phyloP scores from a whole-genome alignment of 179 eudicot genomes.

The Nepenthes alata region DNA sequence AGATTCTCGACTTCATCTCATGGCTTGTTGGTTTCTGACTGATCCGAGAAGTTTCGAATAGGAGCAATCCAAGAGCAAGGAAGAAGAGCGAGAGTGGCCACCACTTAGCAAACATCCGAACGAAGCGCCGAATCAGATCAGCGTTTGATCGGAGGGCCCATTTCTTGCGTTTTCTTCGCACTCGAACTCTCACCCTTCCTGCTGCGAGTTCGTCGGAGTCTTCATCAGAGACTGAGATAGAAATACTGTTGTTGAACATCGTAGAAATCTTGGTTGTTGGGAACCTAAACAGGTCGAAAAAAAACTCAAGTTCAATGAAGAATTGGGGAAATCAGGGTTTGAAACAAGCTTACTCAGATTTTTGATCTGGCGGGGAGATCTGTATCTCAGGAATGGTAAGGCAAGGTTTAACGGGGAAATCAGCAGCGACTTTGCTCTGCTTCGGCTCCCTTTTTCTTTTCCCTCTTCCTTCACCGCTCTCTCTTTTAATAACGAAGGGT shows the following conservation, averaged over 20 bases:
- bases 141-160: conserved; percentile 25
- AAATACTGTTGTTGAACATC: conserved; percentile 21
- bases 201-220: conserved; percentile 42
- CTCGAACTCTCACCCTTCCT: conserved; percentile 20
- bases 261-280: not conserved
- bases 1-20: not conserved
- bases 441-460: too few species aligned
- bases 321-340: too few species aligned
- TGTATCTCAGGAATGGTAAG: too few species aligned
- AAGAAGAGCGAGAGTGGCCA: conserved; percentile 59
- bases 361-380: too few species aligned
- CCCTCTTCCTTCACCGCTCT: too few species aligned
- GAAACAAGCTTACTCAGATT: too few species aligned
- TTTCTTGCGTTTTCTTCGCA: conserved; percentile 57
- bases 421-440: too few species aligned
- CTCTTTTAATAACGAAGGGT: too few species aligned
- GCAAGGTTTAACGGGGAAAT: too few species aligned
- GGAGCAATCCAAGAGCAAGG: conserved; percentile 35
- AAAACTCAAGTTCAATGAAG: too few species aligned
- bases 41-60: conserved; percentile 58
- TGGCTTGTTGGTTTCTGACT: conserved; percentile 19
- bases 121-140: conserved; percentile 28
- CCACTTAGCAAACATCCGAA: conserved; percentile 45
- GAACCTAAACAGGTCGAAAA: too few species aligned
- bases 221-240: conserved; percentile 54